A percentile compares a stretch with the other conserved stretches of the same genome.
Conservation (phyloP, 2,329 filamentous ascomycete genomes). For the Trichoderma lentiforme region DNA sequence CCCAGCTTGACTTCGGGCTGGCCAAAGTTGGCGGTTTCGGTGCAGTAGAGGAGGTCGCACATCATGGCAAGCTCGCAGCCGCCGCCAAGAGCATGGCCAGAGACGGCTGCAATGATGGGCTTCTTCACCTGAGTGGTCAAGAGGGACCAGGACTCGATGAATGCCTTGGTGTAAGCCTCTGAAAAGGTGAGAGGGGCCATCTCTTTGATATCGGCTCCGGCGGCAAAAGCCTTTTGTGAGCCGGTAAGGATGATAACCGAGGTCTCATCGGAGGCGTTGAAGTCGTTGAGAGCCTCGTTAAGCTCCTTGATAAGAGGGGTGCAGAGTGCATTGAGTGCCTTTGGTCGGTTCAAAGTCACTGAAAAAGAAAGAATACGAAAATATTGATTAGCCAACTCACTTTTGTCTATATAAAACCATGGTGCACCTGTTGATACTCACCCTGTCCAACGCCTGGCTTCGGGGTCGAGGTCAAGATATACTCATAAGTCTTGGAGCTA, state of each 20-base stretch:
- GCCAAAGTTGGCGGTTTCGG: slow-evolving; percentile 80
- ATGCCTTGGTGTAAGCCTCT: slow-evolving; percentile 80
- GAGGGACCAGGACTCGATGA: slow-evolving; percentile 94
- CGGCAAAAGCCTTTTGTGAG: slow-evolving; percentile 85
- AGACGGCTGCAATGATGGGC: slow-evolving; percentile 89
- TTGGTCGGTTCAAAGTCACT: slow-evolving; percentile 94
- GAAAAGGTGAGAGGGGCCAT: slow-evolving; percentile 93
- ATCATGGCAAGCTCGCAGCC: slow-evolving; percentile 97
- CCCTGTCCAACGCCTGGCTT: slow-evolving; percentile 88
- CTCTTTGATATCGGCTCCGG: slow-evolving; percentile 97
- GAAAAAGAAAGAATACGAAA: slow-evolving; percentile 9
- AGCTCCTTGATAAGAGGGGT: slow-evolving; percentile 89
- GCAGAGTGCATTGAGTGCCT: slow-evolving; percentile 90
- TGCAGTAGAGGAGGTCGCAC: slow-evolving; percentile 94
- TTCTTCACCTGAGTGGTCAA: slow-evolving; percentile 85
- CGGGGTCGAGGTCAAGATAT: slow-evolving; percentile 76
- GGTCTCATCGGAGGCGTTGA: slow-evolving; percentile 67
- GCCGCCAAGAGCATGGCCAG: slow-evolving; percentile 89
- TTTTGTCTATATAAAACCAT: accelerated
- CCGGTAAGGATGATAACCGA: slow-evolving; percentile 83
- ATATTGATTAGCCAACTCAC: background rate
- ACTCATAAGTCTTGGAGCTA: slow-evolving; percentile 65
- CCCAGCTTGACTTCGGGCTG: slow-evolving; percentile 97
- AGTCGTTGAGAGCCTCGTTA: slow-evolving; percentile 69
- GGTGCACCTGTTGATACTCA: slow-evolving; percentile 37